phyloP scores from a whole-genome alignment of 225 moss, liverwort and hornwort species.

The Sphagnum tenellum region DNA sequence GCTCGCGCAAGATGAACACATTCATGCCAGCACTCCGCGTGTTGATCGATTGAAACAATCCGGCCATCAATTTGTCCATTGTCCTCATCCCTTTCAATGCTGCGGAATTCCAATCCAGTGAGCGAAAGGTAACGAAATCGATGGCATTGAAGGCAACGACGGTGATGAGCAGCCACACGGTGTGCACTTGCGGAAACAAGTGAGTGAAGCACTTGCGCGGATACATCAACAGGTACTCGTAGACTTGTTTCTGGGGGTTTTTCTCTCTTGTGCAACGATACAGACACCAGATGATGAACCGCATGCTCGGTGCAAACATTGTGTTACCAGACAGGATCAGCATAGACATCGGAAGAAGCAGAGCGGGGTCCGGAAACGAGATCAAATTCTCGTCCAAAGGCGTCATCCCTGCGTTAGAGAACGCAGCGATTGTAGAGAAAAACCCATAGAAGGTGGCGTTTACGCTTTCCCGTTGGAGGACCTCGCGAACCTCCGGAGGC shows the following conservation, averaged over 20 bases:
- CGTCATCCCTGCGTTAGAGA: slow-evolving; percentile 43
- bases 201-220: slow-evolving; percentile 50
- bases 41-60: slow-evolving; percentile 44
- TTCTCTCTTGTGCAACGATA: slow-evolving; percentile 9
- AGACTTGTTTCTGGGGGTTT: slow-evolving; percentile 32
- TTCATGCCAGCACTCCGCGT: slow-evolving; percentile 58
- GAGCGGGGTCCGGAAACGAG: slow-evolving; percentile 25
- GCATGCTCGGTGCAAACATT: slow-evolving; percentile 41
- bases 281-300: slow-evolving; percentile 46
- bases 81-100: slow-evolving; percentile 14
- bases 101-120: slow-evolving; percentile 40
- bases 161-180: slow-evolving; percentile 42
- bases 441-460: slow-evolving; percentile 32
- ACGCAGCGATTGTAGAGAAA: slow-evolving; percentile 36
- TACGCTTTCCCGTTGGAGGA: slow-evolving; percentile 16
- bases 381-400: slow-evolving; percentile 54
- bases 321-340: slow-evolving; percentile 50
- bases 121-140: slow-evolving; percentile 34
- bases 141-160: slow-evolving; percentile 37
- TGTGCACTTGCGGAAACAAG: slow-evolving; percentile 52
- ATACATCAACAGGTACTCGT: slow-evolving; percentile 44
- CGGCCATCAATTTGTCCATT: slow-evolving; percentile 33
- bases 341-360: slow-evolving; percentile 34
- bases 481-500: slow-evolving; percentile 4
- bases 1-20: slow-evolving; percentile 17